Conservation (phyloP, 164 flowering plant genomes). For the Amborella trichopoda region DNA sequence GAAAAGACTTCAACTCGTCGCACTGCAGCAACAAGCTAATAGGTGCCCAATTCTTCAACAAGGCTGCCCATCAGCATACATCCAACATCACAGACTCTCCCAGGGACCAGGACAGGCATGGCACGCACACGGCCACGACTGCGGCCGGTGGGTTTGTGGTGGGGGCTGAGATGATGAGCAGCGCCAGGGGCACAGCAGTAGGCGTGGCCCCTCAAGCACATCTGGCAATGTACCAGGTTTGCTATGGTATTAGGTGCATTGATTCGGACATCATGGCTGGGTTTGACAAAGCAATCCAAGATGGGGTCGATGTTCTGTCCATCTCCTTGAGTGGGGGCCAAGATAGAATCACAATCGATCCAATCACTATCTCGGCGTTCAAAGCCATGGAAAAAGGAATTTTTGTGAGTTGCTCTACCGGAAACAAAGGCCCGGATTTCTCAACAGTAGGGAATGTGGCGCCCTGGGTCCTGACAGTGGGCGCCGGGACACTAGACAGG, state of each 20-base stretch:
- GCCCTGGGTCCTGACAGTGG: slow-evolving; percentile 7
- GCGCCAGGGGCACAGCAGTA: background rate
- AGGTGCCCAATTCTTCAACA: slow-evolving; percentile 2
- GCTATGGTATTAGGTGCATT: background rate
- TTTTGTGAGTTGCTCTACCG: slow-evolving; percentile 6
- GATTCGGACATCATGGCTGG: slow-evolving; percentile 2
- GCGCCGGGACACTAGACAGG: slow-evolving; percentile 5
- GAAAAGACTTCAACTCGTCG: background rate
- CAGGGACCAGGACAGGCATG: slow-evolving; percentile 4
- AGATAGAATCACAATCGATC: background rate
- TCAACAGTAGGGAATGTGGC: background rate
- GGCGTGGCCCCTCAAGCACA: slow-evolving; percentile 4
- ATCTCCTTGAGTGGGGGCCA: background rate
- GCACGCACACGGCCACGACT: slow-evolving; percentile 6
- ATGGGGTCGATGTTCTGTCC: slow-evolving; percentile 6
- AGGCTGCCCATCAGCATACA: background rate
- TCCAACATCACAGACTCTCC: background rate
- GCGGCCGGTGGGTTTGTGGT: background rate
- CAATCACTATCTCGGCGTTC: slow-evolving; percentile 4
- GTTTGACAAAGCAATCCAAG: slow-evolving; percentile 5
- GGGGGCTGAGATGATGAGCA: background rate
- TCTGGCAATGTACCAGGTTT: slow-evolving; percentile 4
- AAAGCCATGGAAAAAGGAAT: background rate
- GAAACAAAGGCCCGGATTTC: background rate
- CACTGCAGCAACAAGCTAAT: slow-evolving; percentile 6